phyloP scores from a whole-genome alignment of 2,329 filamentous ascomycete genomes.

The Calonectria leucothoes region DNA sequence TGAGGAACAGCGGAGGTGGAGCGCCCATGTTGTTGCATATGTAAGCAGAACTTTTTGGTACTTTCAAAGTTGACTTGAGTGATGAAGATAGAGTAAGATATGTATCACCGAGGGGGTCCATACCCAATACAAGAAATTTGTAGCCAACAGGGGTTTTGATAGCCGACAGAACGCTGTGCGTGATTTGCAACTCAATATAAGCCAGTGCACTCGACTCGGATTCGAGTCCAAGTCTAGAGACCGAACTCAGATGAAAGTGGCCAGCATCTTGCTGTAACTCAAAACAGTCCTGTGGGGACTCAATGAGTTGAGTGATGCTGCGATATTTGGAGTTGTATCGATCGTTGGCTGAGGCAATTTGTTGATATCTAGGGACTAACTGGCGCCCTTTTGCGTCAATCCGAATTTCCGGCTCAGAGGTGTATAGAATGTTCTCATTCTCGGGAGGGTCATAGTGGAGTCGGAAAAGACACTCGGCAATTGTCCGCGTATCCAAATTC shows the following conservation, averaged over 20 bases:
- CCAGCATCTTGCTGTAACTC: neutral
- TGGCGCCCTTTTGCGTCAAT: neutral
- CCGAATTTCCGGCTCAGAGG: neutral
- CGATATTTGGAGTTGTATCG: neutral
- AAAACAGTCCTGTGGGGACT: neutral
- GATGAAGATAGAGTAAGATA: neutral
- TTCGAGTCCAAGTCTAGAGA: neutral
- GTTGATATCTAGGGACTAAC: neutral
- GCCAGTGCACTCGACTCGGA: no score
- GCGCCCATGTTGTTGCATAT: no score
- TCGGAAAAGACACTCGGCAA: neutral
- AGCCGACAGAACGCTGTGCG: neutral
- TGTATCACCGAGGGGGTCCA: neutral
- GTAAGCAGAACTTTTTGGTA: no score
- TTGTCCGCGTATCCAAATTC: neutral
- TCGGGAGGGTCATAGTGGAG: neutral
- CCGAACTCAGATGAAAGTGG: neutral
- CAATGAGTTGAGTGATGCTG: neutral
- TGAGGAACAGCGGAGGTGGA: neutral
- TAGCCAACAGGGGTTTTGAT: neutral
- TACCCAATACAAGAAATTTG: neutral
- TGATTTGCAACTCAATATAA: neutral
- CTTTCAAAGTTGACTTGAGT: no score
- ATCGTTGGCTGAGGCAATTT: neutral
- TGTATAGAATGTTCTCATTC: neutral